These are phyloP conservation scores for Exophiala spinifera DNA, from an alignment of 2,329 filamentous ascomycete species.

Conservation along the genomic window DNA sequence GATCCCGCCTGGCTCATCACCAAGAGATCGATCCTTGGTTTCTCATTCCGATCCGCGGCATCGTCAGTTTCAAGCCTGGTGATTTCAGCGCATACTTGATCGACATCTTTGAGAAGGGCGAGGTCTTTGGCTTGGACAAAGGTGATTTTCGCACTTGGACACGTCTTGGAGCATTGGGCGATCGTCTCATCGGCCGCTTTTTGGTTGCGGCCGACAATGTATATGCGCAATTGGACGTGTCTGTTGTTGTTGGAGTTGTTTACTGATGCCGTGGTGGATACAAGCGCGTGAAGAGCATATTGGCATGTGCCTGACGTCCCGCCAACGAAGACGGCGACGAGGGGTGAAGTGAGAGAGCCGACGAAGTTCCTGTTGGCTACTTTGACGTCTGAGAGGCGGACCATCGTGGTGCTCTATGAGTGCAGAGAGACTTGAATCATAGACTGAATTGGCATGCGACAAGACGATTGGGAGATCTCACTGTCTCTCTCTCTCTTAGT, in stretches of 20 bases:
- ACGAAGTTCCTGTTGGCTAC: not conserved
- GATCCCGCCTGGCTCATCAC: constrained; percentile 34
- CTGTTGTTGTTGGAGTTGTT: constrained; percentile 2
- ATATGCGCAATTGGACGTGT: constrained; percentile 31
- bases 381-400: not conserved
- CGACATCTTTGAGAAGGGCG: constrained; percentile 36
- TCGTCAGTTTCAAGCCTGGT: constrained; percentile 27
- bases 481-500: too few relatives aligned
- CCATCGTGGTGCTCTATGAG: not conserved
- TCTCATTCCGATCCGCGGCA: not conserved
- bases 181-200: constrained; percentile 31
- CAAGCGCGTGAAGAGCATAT: constrained; percentile 17
- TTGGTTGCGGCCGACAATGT: constrained; percentile 35
- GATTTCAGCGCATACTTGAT: constrained; percentile 34
- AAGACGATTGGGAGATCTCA: too few relatives aligned
- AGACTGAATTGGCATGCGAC: too few relatives aligned
- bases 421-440: not conserved
- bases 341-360: constrained; percentile 51
- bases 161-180: constrained; percentile 30
- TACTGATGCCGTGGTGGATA: constrained; percentile 4
- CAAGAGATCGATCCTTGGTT: constrained; percentile 35
- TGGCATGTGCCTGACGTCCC: constrained; percentile 49
- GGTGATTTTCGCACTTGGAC: constrained; percentile 34
- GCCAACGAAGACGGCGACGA: constrained; percentile 66
- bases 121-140: constrained; percentile 36